These are phyloP conservation scores for Quercus gilva DNA, from an alignment of 306 rosid genomes.

Conservation along the genomic window DNA sequence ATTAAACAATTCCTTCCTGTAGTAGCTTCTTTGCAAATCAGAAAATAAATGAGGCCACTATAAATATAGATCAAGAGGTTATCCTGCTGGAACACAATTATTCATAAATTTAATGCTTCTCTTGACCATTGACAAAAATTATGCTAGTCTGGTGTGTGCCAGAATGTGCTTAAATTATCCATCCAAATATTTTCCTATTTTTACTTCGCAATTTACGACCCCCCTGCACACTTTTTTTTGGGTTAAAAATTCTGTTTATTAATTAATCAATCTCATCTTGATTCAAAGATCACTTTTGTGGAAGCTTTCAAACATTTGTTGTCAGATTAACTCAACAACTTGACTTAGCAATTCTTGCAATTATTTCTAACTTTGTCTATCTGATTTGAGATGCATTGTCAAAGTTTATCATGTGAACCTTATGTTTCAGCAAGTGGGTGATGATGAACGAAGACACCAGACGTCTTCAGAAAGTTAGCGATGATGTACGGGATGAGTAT, in stretches of 20 bases:
- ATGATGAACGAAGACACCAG: slow-evolving; percentile 95
- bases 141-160: not conserved
- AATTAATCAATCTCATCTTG: not conserved
- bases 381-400: slow-evolving; percentile 14
- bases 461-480: slow-evolving; percentile 79
- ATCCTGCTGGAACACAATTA: not conserved
- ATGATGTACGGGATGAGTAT: slow-evolving; percentile 77
- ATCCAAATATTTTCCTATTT: not conserved
- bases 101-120: not conserved
- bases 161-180: not conserved
- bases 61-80: not conserved
- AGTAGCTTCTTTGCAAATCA: not conserved
- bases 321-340: not conserved
- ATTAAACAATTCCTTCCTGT: not conserved
- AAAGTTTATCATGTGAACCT: slow-evolving; percentile 22
- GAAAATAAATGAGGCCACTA: slow-evolving; percentile 11
- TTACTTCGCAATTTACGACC: not conserved
- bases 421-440: slow-evolving; percentile 85
- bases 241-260: not conserved
- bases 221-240: too few species aligned
- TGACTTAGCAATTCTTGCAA: not conserved
- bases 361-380: not conserved
- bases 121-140: slow-evolving; percentile 2
- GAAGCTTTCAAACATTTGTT: not conserved
- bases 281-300: not conserved